Base-by-base conservation (phyloP, 768 basidiomycete species). In the Rubroboletus satanas region DNA sequence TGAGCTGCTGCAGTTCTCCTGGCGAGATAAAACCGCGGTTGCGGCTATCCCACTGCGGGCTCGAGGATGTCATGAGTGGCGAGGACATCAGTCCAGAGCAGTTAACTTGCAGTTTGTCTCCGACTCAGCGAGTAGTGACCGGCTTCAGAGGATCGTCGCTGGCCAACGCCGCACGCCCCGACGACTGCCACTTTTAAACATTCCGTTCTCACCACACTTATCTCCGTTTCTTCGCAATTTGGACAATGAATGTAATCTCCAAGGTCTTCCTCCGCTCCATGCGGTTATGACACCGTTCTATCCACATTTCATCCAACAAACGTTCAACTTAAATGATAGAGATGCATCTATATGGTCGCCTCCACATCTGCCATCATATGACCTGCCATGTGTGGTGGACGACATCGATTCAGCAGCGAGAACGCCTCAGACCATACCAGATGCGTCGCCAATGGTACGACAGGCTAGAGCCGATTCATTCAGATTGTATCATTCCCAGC, bases 1-100 rank as follows among this genome's bases (percentile, higher is more conserved):
- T 66, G 46, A 71, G 68, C 28, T 71, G 71, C 54, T 73, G 71
- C 5, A 71, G 59, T 33, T 61, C 68, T 31, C 66, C 70, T 18
- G 70, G 70, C 0, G 70, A 71, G 45, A 71, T 73, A 43, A 71
- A 71, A 8, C 70, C 70, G 12, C 70, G 68, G 37, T 71, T 60
- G 29, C 70, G 70, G 55, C 55, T 71, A 54, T 71, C 70, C 70
- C 70, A 71, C 60, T 73, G 71, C 29, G 70, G 70, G 55, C 70
- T 71, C 42, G 70, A 65, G 11, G 70, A 71, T 1, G 53, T 28
- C 54, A 29, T 33, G 57, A 21, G 49, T 17, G 68, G 53, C 46
- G 66, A 61, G 46, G 63, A 47, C 62, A 62, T 37, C 14, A 3
- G 31, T 17, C 47, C 28, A 49, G 23, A 28, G 8, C 38, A 43